phyloP scores from a whole-genome alignment of 352 stramenopile genomes.

The Globisporangium polare region DNA sequence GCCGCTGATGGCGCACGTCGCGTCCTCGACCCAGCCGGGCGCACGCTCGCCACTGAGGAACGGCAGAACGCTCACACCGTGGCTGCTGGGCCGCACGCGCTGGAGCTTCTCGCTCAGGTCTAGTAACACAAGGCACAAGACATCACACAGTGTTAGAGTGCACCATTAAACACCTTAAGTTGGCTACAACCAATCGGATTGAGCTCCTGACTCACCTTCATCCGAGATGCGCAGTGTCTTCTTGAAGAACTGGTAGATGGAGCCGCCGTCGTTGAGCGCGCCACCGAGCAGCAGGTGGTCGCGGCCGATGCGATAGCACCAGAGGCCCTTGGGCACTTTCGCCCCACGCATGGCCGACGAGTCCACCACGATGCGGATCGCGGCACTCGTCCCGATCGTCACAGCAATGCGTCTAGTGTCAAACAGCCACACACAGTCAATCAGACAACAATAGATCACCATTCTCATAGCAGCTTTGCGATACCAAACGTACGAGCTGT shows the following conservation, averaged over 20 bases:
- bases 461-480: no score
- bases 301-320: constrained; percentile 91
- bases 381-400: constrained; percentile 93
- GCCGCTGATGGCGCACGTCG: constrained; percentile 87
- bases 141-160: background rate
- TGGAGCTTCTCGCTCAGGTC: constrained; percentile 41
- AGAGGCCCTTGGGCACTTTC: constrained; percentile 88
- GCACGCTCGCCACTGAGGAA: constrained; percentile 93
- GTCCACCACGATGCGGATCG: constrained; percentile 86
- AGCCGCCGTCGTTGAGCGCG: constrained; percentile 96
- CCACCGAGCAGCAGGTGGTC: constrained; percentile 89
- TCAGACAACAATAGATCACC: background rate
- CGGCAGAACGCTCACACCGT: constrained; percentile 86
- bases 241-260: constrained; percentile 90
- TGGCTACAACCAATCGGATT: background rate
- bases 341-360: constrained; percentile 36
- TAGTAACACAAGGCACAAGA: constrained; percentile 1
- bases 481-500: constrained; percentile 57
- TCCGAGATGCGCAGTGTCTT: constrained; percentile 60
- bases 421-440: background rate
- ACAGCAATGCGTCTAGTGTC: constrained; percentile 81
- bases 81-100: constrained; percentile 34
- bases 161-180: background rate
- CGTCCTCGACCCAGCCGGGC: constrained; percentile 90
- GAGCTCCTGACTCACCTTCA: constrained; percentile 30